Evolutionary conservation across 345 rosid genomes (phyloP).

Genomic region (Lenwebbia sp.): DNA sequence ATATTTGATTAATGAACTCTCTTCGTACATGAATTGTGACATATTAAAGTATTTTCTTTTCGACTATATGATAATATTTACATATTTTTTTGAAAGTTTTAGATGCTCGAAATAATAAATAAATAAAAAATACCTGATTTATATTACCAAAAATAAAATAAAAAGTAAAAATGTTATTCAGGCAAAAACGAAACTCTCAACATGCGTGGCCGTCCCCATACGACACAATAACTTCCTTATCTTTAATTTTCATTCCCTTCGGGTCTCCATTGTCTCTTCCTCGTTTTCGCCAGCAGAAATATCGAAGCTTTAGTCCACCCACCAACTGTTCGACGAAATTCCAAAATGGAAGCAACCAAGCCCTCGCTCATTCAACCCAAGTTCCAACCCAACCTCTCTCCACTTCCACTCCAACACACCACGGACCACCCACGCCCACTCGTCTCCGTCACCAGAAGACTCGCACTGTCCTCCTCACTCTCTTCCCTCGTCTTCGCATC

Average conservation of each 20-base stretch:
- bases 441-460: not conserved
- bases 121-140: not conserved
- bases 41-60: too few species aligned
- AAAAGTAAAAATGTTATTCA: not conserved
- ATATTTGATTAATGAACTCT: too few species aligned
- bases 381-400: not conserved
- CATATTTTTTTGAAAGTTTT: not conserved
- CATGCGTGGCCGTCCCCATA: not conserved
- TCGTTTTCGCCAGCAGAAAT: not conserved
- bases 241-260: not conserved
- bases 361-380: not conserved
- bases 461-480: not conserved
- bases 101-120: accelerated
- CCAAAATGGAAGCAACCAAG: not conserved
- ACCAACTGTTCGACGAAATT: not conserved
- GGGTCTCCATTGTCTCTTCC: not conserved
- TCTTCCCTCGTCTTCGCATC: not conserved
- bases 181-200: not conserved
- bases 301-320: not conserved
- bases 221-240: not conserved
- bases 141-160: not conserved
- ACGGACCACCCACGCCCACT: not conserved
- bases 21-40: too few species aligned
- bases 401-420: not conserved
- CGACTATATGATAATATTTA: not conserved